These are phyloP conservation scores for Dendrothele bispora DNA, from an alignment of 768 basidiomycete species.

Conservation along the genomic window DNA sequence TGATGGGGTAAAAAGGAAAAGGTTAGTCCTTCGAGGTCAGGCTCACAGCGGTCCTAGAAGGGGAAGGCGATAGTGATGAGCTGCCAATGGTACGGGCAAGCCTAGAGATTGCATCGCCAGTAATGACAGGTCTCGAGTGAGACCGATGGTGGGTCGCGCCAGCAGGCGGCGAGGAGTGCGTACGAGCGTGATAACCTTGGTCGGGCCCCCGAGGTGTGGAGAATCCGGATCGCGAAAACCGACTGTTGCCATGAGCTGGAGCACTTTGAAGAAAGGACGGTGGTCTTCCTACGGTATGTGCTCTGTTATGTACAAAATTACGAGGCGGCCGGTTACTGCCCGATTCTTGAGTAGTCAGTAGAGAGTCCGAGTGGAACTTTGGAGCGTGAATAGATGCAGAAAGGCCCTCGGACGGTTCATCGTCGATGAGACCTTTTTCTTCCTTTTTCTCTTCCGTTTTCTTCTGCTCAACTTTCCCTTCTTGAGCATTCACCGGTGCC, in stretches of 20 bases:
- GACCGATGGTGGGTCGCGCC: slow-evolving; percentile 38
- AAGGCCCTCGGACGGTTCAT: slow-evolving; percentile 29
- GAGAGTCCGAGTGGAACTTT: slow-evolving; percentile 34
- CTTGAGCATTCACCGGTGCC: slow-evolving; percentile 4
- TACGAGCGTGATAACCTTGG: slow-evolving; percentile 50
- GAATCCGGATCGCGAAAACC: slow-evolving; percentile 43
- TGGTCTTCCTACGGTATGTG: slow-evolving; percentile 55
- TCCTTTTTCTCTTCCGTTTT: background rate
- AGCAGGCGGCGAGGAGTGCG: slow-evolving; percentile 64
- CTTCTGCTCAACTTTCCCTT: slow-evolving; percentile 22
- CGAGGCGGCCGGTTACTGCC: slow-evolving; percentile 14
- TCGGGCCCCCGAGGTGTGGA: slow-evolving; percentile 41
- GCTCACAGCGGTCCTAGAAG: background rate
- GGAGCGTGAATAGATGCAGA: slow-evolving; percentile 61
- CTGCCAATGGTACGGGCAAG: slow-evolving; percentile 52
- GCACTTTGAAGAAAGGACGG: slow-evolving; percentile 26
- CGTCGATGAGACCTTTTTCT: background rate
- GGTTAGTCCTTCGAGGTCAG: background rate
- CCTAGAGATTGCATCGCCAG: slow-evolving; percentile 67
- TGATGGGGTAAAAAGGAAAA: background rate
- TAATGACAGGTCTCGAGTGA: slow-evolving; percentile 68
- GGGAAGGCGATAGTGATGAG: background rate
- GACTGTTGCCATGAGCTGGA: slow-evolving; percentile 23
- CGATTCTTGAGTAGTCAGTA: slow-evolving; percentile 6
- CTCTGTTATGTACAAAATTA: slow-evolving; percentile 47